phyloP scores from a whole-genome alignment of 805 yeast genomes.

The Saturnispora besseyi region DNA sequence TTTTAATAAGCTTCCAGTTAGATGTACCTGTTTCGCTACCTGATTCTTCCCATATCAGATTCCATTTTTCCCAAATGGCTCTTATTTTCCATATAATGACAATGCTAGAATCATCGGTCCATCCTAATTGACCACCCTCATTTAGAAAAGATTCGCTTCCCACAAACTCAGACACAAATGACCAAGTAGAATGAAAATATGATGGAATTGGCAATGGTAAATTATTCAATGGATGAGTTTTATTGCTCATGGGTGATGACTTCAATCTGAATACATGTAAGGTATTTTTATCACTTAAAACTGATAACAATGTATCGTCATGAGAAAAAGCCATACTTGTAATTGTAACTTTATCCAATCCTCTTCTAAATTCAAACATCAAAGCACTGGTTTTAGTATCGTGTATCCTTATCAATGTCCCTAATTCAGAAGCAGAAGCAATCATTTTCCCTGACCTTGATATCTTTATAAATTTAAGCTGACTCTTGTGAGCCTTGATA shows the following conservation, averaged over 20 bases:
- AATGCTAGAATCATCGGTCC: conserved; percentile 69
- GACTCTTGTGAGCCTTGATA: conserved; percentile 68
- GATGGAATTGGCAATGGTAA: conserved; percentile 43
- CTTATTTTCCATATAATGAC: conserved; percentile 66
- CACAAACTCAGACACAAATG: conserved; percentile 66
- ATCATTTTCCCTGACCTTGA: conserved; percentile 56
- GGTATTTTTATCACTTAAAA: conserved; percentile 81
- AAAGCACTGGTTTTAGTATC: conserved; percentile 60
- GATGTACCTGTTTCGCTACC: conserved; percentile 34
- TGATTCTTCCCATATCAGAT: conserved; percentile 81
- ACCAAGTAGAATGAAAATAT: conserved; percentile 82
- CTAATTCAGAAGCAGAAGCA: conserved; percentile 76
- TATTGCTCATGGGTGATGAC: conserved; percentile 17
- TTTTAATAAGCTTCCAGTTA: conserved; percentile 52
- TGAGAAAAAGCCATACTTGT: conserved; percentile 81
- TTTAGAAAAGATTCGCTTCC: conserved; percentile 24
- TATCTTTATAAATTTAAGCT: conserved; percentile 53
- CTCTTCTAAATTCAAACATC: conserved; percentile 81
- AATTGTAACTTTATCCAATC: conserved; percentile 74
- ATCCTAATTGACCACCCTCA: conserved; percentile 48
- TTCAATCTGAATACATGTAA: conserved; percentile 63
- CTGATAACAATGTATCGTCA: conserved; percentile 67
- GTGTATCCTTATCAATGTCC: conserved; percentile 71
- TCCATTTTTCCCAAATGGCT: conserved; percentile 82
- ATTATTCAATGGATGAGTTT: conserved; percentile 49